Base-by-base conservation (phyloP, 179 eudicot species). In the Actinidia polygama region DNA sequence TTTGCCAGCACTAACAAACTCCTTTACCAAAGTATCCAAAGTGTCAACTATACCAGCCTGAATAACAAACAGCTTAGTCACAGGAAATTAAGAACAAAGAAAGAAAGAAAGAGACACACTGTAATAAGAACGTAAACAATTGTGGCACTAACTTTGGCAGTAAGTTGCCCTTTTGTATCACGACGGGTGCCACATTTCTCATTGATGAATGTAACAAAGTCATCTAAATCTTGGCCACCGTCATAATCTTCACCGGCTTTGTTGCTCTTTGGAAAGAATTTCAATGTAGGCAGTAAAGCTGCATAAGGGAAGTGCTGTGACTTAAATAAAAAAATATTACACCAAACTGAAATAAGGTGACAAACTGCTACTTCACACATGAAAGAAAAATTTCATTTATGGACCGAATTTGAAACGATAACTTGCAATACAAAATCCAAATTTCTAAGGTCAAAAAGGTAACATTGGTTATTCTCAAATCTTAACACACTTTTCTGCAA, bases 191-290 rank as follows among this genome's bases (percentile, higher is more conserved):
- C 99, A 87, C 88, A 87, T 86, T 91, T 95, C 90, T 95, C 98
- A 70, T 95, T 96, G 79, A 96, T 91, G 82, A 96, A 92, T 74
- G 82, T 90, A 36, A 95, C 95, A 81, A 95, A 95, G 85, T 91
- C 98, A 49, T 91, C 94, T 80, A 92, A 47, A 57, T 96, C 99
- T 53, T 97, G 89, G 46, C 95, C 97, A 84, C 98, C 98, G 6
- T 93, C 93, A 82, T 95, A 96, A 55, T 95, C 98, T 91, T 96
- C 99, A 88, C 99, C 99, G 58, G 90, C 98, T 86, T 96, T 95
- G 84, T 95, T 95, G 86, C 80, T 87, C 89, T 95, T 93, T 23
- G 99, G 98, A 89, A 96, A 96, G 86, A 94, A 96, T 84, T 96
- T 96, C 85, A 96, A 83, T 64, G 98, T 12, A 77, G 75, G 69